These are phyloP conservation scores for Triticum turgidum DNA, from an alignment of 176 grass and related monocot genomes.

Conservation along the genomic window DNA sequence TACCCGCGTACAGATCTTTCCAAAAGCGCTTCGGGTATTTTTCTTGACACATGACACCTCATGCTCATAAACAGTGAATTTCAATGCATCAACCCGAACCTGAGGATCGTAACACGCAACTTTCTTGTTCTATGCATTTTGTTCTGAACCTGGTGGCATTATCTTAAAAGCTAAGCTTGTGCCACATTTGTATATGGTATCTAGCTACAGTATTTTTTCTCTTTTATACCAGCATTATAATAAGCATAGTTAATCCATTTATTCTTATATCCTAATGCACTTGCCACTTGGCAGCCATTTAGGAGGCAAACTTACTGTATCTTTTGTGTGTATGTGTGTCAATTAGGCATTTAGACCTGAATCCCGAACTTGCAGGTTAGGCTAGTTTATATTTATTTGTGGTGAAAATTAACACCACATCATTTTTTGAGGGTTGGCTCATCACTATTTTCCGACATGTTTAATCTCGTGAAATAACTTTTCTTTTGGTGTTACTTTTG, in stretches of 20 bases:
- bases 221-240: background rate
- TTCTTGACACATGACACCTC: background rate
- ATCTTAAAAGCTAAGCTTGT: background rate
- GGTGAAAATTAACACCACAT: background rate
- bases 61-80: background rate
- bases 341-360: background rate
- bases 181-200: background rate
- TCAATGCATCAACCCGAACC: background rate
- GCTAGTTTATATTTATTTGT: background rate
- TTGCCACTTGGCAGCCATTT: background rate
- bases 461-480: background rate
- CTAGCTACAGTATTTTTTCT: too few species aligned
- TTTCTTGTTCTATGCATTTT: background rate
- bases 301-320: background rate
- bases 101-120: background rate
- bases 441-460: background rate
- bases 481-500: background rate
- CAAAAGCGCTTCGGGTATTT: conserved; percentile 88
- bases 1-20: conserved; percentile 92
- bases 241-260: background rate
- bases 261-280: background rate
- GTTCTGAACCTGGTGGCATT: background rate
- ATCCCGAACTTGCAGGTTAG: background rate
- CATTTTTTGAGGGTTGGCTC: background rate
- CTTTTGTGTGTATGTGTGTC: background rate